Conservation (phyloP, 2,329 filamentous ascomycete genomes). For the Penicillium hordei region DNA sequence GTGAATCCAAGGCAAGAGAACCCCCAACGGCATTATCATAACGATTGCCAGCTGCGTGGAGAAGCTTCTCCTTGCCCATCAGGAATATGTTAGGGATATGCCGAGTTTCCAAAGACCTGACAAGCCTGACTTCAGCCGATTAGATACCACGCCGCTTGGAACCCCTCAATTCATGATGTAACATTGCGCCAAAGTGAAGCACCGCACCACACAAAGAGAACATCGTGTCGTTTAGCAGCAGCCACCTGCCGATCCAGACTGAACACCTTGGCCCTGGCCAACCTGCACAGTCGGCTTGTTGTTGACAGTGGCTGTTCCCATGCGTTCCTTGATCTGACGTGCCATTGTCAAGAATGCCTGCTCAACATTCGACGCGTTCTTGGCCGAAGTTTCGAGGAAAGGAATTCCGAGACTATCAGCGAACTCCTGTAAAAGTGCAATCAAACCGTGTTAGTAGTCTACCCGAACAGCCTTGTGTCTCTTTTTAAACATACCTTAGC, state of each 20-base stretch:
- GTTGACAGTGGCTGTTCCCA: constrained; percentile 96
- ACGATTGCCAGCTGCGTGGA: constrained; percentile 13
- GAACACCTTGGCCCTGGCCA: constrained; percentile 89
- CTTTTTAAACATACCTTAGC: constrained; percentile 73
- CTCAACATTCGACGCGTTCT: constrained; percentile 99
- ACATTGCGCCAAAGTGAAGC: constrained; percentile 29
- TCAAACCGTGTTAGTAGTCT: constrained; percentile 12
- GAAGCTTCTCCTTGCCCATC: constrained; percentile 9
- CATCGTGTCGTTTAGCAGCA: constrained; percentile 71
- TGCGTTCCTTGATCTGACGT: constrained; percentile 99
- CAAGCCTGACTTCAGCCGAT: constrained; percentile 13
- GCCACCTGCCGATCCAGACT: constrained; percentile 77
- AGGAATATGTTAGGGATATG: constrained; percentile 8
- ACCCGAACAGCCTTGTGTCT: neutral
- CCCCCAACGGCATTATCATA: constrained; percentile 14
- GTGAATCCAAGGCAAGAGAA: constrained; percentile 30
- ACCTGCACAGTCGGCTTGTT: constrained; percentile 98
- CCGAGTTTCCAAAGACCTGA: constrained; percentile 10
- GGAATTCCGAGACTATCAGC: constrained; percentile 98
- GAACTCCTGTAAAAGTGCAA: constrained; percentile 70
- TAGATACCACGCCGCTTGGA: constrained; percentile 20
- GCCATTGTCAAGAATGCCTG: constrained; percentile 99
- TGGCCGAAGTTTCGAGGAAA: constrained; percentile 98
- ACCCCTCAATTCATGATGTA: constrained; percentile 24
- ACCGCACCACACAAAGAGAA: constrained; percentile 18